Conservation (phyloP, 2,329 filamentous ascomycete species). For the Myriangium duriaei region DNA sequence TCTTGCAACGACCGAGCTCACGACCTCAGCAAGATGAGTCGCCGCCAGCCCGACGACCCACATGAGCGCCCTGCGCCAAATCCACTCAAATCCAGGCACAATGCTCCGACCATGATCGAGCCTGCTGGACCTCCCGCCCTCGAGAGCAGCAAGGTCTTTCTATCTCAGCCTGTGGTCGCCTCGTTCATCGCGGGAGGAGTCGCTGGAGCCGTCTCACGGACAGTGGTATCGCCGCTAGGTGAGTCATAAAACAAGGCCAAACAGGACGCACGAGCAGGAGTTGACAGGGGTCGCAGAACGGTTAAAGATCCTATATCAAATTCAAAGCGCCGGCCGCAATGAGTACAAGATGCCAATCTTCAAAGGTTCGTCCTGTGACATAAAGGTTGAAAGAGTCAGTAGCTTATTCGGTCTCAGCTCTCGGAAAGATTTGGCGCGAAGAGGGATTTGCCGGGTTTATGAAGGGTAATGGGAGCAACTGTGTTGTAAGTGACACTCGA, state of each 20-base stretch:
- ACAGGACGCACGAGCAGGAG: conserved; percentile 3
- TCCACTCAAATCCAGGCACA: conserved; percentile 6
- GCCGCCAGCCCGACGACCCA: conserved; percentile 4
- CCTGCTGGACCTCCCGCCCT: conserved; percentile 10
- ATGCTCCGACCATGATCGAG: conserved; percentile 8
- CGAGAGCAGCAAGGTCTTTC: conserved; percentile 17
- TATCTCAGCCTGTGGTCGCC: conserved; percentile 76
- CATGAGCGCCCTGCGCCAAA: conserved; percentile 3
- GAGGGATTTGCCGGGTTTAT: conserved; percentile 97
- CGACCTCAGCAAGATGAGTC: conserved; percentile 5
- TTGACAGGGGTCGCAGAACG: conserved; percentile 43
- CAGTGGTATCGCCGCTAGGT: conserved; percentile 77
- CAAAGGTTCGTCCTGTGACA: conserved; percentile 33
- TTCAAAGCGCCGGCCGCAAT: conserved; percentile 79
- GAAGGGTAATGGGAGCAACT: conserved; percentile 96
- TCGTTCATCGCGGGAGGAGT: conserved; percentile 91
- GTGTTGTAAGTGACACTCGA: conserved; percentile 40
- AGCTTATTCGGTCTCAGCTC: conserved; percentile 33
- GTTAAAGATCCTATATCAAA: conserved; percentile 93
- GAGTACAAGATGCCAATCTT: conserved; percentile 89
- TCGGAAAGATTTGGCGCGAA: conserved; percentile 91
- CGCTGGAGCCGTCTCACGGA: conserved; percentile 92
- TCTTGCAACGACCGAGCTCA: not conserved
- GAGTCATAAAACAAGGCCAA: not conserved
- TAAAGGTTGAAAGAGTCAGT: not conserved